Conservation (phyloP, 2,329 filamentous ascomycete genomes). For the Neopestalotiopsis sp. region DNA sequence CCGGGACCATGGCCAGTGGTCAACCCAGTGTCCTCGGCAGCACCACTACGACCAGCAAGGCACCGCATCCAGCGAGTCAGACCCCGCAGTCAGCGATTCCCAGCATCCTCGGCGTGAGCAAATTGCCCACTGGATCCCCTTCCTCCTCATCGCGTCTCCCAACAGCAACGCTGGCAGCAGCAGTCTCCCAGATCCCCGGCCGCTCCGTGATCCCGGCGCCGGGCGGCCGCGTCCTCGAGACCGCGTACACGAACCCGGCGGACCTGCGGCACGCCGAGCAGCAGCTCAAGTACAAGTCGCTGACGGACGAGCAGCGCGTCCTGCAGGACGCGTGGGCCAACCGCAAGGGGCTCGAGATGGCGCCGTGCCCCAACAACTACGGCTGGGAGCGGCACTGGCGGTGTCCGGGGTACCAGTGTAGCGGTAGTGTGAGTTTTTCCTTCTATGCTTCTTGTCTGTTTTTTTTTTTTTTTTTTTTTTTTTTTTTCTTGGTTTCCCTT, state of each 20-base stretch:
- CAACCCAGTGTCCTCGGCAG: no score
- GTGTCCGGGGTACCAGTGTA: slow-evolving; percentile 14
- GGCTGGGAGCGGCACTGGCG: slow-evolving; percentile 17
- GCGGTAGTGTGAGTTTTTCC: slow-evolving; percentile 3
- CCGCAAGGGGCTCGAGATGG: slow-evolving; percentile 21
- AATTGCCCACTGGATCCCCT: no score
- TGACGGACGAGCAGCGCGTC: slow-evolving; percentile 12
- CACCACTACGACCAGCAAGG: no score
- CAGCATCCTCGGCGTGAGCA: no score
- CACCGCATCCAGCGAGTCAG: no score
- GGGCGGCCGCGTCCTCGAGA: slow-evolving; percentile 5
- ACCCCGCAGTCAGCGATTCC: no score
- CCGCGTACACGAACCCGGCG: slow-evolving; percentile 18
- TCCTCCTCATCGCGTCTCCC: no score
- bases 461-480: no score
- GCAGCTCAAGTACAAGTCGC: slow-evolving; percentile 21
- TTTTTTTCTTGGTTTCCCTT: no score
- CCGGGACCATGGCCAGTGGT: no score
- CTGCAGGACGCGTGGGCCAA: slow-evolving; percentile 23
- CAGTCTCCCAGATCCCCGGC: neutral
- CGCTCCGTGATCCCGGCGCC: slow-evolving; percentile 16
- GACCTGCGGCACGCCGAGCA: slow-evolving; percentile 20
- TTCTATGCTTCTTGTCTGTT: neutral
- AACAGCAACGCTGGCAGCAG: no score
- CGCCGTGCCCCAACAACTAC: slow-evolving; percentile 23